phyloP scores from a whole-genome alignment of 2,329 filamentous ascomycete species.

The Ceratocystiopsis sp. region DNA sequence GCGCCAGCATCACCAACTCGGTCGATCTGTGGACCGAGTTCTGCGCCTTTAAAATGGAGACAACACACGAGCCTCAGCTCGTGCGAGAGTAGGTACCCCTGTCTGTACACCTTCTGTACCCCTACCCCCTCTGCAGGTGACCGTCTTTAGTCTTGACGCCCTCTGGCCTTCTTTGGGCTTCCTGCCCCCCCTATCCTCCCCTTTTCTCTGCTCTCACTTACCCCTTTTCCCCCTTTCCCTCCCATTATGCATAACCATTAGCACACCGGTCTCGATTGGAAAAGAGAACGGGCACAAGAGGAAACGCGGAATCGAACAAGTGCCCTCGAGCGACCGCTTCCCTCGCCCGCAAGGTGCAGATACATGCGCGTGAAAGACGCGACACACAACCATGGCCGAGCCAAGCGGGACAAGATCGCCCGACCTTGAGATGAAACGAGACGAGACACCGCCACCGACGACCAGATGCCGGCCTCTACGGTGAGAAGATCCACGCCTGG shows the following conservation, averaged over 20 bases:
- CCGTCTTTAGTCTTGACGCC: background rate
- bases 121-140: background rate
- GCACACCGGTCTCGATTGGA: conserved; percentile 10
- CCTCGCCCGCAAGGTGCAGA: too few relatives aligned
- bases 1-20: conserved; percentile 81
- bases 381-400: too few relatives aligned
- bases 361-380: too few relatives aligned
- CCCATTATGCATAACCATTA: conserved; percentile 29
- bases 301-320: background rate
- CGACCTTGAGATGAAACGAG: too few relatives aligned
- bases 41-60: conserved; percentile 95
- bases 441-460: too few relatives aligned
- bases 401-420: too few relatives aligned
- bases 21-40: conserved; percentile 97
- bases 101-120: conserved; percentile 8
- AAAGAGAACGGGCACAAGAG: conserved; percentile 15
- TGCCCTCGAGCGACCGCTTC: too few relatives aligned
- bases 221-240: background rate
- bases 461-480: conserved; percentile 19
- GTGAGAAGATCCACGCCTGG: conserved; percentile 52
- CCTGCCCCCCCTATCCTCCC: background rate
- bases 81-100: conserved; percentile 93
- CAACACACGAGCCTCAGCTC: conserved; percentile 80
- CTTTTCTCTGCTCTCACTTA: background rate
- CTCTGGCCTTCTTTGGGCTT: too few relatives aligned